These are phyloP conservation scores for Fraxinus baroniana DNA, from an alignment of 305 asterid genomes.

Conservation along the genomic window DNA sequence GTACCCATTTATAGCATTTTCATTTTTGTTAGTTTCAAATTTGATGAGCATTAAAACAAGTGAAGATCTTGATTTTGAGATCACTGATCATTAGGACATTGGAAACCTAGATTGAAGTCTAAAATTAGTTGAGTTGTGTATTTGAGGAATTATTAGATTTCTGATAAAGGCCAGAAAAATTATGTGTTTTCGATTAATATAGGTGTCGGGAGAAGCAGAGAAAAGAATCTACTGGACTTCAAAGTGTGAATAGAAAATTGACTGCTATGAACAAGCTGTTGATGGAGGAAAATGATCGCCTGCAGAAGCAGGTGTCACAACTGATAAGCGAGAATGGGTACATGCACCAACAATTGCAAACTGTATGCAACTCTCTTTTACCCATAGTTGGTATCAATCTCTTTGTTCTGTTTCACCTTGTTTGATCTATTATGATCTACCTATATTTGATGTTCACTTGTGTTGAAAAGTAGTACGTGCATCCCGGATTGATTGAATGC, in stretches of 20 bases:
- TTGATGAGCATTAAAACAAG: neutral
- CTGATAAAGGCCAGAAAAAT: neutral
- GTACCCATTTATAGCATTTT: neutral
- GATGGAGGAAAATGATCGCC: slow-evolving; percentile 97
- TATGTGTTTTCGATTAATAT: slow-evolving; percentile 21
- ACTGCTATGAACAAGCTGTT: slow-evolving; percentile 82
- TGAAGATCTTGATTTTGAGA: slow-evolving; percentile 13
- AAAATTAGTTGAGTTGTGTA: neutral
- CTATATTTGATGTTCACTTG: neutral
- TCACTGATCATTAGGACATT: neutral
- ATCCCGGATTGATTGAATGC: neutral
- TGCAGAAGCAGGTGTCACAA: slow-evolving; percentile 94
- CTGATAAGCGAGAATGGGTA: slow-evolving; percentile 83
- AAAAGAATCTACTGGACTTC: slow-evolving; percentile 78
- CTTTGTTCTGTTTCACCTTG: neutral
- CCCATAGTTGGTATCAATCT: neutral
- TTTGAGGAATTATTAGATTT: slow-evolving; percentile 9
- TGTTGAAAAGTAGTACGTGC: neutral
- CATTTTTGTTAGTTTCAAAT: neutral
- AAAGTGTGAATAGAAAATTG: slow-evolving; percentile 84
- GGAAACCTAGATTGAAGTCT: neutral
- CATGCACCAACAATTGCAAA: slow-evolving; percentile 81
- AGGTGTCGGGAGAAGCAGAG: slow-evolving; percentile 98
- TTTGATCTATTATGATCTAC: neutral
- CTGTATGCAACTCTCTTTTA: slow-evolving; percentile 43